Percentiles rank a stretch among this genome's conserved stretches.
Conservation (phyloP, 352 stramenopile species). For the Phytopythium boreale region DNA sequence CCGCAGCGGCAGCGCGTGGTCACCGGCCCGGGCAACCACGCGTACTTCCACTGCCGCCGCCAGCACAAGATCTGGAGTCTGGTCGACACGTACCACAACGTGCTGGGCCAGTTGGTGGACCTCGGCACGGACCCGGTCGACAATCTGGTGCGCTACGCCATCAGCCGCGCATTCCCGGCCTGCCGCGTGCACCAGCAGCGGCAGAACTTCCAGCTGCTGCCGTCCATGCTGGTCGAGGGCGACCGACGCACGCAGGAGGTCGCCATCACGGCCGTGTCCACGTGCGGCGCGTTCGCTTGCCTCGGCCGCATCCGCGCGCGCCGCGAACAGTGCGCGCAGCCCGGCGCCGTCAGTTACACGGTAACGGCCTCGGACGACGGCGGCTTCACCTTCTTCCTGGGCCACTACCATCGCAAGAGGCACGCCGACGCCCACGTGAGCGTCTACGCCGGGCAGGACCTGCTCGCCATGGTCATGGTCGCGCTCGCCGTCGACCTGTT, state of each 20-base stretch:
- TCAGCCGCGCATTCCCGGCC: constrained; percentile 21
- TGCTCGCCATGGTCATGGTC: constrained; percentile 25
- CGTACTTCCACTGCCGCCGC: constrained; percentile 16
- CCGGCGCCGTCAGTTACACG: constrained; percentile 12
- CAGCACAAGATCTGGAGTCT: constrained; percentile 15
- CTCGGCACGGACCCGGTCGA: constrained; percentile 3
- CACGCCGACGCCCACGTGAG: constrained; percentile 11
- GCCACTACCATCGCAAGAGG: constrained; percentile 17
- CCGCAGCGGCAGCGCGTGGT: constrained; percentile 13
- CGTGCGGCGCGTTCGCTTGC: constrained; percentile 16
- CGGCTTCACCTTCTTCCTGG: constrained; percentile 25
- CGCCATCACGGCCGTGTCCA: constrained; percentile 12
- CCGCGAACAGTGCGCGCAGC: constrained; percentile 1
- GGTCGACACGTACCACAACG: constrained; percentile 20
- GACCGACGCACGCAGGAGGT: constrained; percentile 10
- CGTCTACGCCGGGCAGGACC: constrained; percentile 23
- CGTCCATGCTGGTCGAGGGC: constrained; percentile 15
- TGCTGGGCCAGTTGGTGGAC: constrained; percentile 13
- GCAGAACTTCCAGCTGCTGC: constrained; percentile 20
- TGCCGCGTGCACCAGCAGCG: constrained; percentile 22
- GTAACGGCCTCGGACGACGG: constrained; percentile 15
- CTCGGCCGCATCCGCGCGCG: constrained; percentile 15
- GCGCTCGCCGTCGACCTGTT: constrained; percentile 19
- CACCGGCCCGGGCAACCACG: constrained; percentile 14
- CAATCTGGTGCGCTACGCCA: constrained; percentile 5